These are phyloP conservation scores for Patellifolia procumbens DNA, from an alignment of 179 eudicot genomes.

Conservation along the genomic window DNA sequence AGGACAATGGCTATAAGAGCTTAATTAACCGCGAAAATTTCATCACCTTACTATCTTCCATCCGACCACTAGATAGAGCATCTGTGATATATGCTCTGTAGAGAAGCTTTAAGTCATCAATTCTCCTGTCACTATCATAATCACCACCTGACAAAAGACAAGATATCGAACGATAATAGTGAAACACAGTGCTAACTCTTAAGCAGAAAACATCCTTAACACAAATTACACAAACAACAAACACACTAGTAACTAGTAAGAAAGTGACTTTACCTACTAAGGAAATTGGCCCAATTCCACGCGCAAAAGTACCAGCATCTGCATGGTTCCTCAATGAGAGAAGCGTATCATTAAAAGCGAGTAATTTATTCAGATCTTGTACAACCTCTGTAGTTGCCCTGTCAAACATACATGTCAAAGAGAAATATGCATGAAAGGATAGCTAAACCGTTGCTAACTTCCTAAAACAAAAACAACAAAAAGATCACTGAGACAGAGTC, in stretches of 20 bases:
- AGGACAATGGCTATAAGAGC: slow-evolving; percentile 3
- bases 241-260: slow-evolving; percentile 4
- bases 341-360: slow-evolving; percentile 61
- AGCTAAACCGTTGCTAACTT: neutral
- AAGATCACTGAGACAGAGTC: neutral
- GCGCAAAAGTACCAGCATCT: slow-evolving; percentile 71
- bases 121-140: slow-evolving; percentile 68
- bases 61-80: slow-evolving; percentile 70
- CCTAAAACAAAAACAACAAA: neutral
- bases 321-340: slow-evolving; percentile 68
- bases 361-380: slow-evolving; percentile 71
- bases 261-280: slow-evolving; percentile 55
- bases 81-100: slow-evolving; percentile 77
- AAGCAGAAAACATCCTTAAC: neutral
- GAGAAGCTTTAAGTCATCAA: slow-evolving; percentile 85
- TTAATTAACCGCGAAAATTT: slow-evolving; percentile 1
- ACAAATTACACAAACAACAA: neutral
- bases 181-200: neutral
- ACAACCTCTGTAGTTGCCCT: slow-evolving; percentile 59
- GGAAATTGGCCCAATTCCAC: slow-evolving; percentile 81
- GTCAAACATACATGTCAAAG: slow-evolving; percentile 32
- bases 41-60: slow-evolving; percentile 81
- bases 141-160: slow-evolving; percentile 66
- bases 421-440: slow-evolving; percentile 5
- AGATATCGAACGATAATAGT: neutral